Conservation (phyloP, 2,329 filamentous ascomycete genomes). For the Colletotrichum sp. region DNA sequence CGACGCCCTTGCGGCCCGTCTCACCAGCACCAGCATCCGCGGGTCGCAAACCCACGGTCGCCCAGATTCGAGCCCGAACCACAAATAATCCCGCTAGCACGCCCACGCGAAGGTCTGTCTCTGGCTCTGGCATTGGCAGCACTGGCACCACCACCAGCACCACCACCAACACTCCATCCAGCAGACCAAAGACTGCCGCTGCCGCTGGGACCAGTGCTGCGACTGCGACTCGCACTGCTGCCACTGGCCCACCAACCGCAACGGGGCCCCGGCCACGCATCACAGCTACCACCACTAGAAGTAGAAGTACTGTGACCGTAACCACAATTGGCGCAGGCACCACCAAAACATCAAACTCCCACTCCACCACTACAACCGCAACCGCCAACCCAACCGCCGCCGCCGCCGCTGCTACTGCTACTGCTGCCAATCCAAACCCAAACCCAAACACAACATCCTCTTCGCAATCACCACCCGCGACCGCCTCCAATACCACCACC, state of each 20-base stretch:
- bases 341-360: not conserved
- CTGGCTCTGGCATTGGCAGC: not conserved
- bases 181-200: not conserved
- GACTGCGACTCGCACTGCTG: not conserved
- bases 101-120: not conserved
- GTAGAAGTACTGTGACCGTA: not conserved
- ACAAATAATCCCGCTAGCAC: constrained; percentile 13
- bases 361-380: not conserved
- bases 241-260: constrained; percentile 19
- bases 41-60: constrained; percentile 3
- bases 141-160: not conserved
- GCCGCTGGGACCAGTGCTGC: not conserved
- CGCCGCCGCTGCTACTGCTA: not conserved
- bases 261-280: constrained; percentile 17
- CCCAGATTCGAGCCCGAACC: constrained; percentile 4
- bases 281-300: constrained; percentile 2
- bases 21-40: not conserved
- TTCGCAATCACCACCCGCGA: not conserved
- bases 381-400: constrained; percentile 2
- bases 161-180: not conserved
- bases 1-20: constrained; percentile 27
- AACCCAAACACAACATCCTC: not conserved
- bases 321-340: not conserved
- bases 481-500: not conserved
- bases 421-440: not conserved